phyloP scores from a whole-genome alignment of 139 green algal genomes.

The Picochlorum sp. region DNA sequence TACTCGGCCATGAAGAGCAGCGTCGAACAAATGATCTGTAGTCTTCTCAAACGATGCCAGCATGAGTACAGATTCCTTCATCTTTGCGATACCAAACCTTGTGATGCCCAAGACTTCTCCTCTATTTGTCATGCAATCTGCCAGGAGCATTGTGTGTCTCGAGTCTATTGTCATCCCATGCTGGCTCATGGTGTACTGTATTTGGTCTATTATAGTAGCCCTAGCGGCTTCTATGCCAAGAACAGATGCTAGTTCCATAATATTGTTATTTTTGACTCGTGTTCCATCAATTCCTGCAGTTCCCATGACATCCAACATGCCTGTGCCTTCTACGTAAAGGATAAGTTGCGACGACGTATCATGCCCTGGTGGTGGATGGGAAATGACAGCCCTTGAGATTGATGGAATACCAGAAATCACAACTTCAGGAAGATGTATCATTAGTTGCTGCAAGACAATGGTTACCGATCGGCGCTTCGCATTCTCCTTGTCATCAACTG shows the following conservation, averaged over 20 bases:
- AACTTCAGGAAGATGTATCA: slow-evolving; percentile 42
- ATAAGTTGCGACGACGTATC: not conserved
- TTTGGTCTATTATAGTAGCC: slow-evolving; percentile 64
- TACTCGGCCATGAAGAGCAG: slow-evolving; percentile 66
- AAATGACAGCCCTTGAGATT: slow-evolving; percentile 86
- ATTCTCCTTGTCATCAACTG: not conserved
- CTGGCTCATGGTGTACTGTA: slow-evolving; percentile 78
- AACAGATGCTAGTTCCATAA: slow-evolving; percentile 73
- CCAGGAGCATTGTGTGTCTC: slow-evolving; percentile 93
- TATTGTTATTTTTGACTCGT: slow-evolving; percentile 82
- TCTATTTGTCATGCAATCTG: slow-evolving; percentile 98
- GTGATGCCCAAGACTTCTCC: slow-evolving; percentile 98
- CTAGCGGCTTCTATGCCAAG: slow-evolving; percentile 92
- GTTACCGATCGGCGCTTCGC: not conserved
- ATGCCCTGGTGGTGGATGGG: slow-evolving; percentile 14
- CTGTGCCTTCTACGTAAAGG: slow-evolving; percentile 38
- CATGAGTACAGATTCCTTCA: slow-evolving; percentile 99
- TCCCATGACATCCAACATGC: slow-evolving; percentile 70
- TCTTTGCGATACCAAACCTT: slow-evolving; percentile 96
- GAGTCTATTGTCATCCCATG: slow-evolving; percentile 95
- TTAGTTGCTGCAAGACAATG: slow-evolving; percentile 34
- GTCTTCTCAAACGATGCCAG: slow-evolving; percentile 98
- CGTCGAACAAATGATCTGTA: slow-evolving; percentile 97
- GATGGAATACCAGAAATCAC: slow-evolving; percentile 81
- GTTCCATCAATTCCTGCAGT: slow-evolving; percentile 63